Percentiles rank a stretch among this genome's conserved stretches.
phyloP scores from a whole-genome alignment of 768 basidiomycete species.

The Russula virescens region DNA sequence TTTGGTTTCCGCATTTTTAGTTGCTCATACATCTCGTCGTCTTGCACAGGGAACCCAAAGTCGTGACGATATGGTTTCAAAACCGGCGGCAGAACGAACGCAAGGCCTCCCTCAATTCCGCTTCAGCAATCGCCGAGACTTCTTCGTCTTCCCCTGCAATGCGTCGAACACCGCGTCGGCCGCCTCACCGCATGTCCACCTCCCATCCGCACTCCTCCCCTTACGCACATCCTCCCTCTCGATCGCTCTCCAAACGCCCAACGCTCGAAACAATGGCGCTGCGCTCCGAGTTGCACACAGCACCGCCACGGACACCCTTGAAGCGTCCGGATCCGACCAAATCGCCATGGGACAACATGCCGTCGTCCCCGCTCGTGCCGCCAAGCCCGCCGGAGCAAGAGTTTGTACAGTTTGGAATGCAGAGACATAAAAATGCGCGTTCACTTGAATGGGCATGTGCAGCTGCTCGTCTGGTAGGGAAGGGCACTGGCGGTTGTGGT shows the following conservation, averaged over 20 bases:
- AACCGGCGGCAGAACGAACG: slow-evolving; percentile 32
- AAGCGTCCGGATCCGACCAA: slow-evolving; percentile 21
- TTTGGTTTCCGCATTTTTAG: not conserved
- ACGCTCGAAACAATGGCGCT: slow-evolving; percentile 34
- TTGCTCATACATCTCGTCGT: not conserved
- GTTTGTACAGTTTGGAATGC: slow-evolving; percentile 28
- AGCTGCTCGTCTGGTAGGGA: slow-evolving; percentile 37
- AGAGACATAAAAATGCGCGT: slow-evolving; percentile 13
- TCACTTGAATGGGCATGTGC: slow-evolving; percentile 39
- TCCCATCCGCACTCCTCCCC: slow-evolving; percentile 17
- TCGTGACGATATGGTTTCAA: slow-evolving; percentile 35
- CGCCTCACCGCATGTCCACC: not conserved
- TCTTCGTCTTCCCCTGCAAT: not conserved
- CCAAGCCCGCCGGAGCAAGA: slow-evolving; percentile 27
- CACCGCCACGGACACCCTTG: slow-evolving; percentile 25
- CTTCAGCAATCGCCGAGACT: not conserved
- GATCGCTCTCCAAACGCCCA: slow-evolving; percentile 23
- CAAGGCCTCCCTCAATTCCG: slow-evolving; percentile 9
- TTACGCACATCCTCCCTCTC: slow-evolving; percentile 9
- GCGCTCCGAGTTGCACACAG: slow-evolving; percentile 30
- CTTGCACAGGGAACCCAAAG: slow-evolving; percentile 27
- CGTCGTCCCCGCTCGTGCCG: slow-evolving; percentile 21
- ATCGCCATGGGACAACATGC: slow-evolving; percentile 25
- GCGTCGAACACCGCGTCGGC: slow-evolving; percentile 7
- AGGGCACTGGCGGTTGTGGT: slow-evolving; percentile 28